Percentiles rank a stretch among this genome's conserved stretches.
phyloP scores from a whole-genome alignment of 1,139 yeast genomes.

The Suhomyces terraborum region DNA sequence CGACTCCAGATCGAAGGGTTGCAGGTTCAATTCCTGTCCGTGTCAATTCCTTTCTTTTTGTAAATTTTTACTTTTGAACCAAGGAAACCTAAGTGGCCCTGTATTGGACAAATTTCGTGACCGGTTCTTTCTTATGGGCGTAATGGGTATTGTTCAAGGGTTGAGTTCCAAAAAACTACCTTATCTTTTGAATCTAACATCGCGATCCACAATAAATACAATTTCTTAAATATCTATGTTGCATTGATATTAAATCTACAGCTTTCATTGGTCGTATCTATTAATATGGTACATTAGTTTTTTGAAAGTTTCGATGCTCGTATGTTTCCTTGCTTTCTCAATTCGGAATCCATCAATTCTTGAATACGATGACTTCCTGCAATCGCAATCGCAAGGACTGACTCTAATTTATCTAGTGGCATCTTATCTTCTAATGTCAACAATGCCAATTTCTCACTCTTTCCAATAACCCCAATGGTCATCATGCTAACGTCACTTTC shows the following conservation, averaged over 20 bases:
- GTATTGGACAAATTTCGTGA: too few species aligned
- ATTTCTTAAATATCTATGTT: background rate
- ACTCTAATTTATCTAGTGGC: conserved; percentile 78
- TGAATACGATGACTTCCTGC: conserved; percentile 86
- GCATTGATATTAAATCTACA: background rate
- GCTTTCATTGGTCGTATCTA: background rate
- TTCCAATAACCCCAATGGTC: conserved; percentile 84
- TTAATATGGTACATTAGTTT: conserved; percentile 13
- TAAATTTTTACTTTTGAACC: background rate
- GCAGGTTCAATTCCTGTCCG: conserved; percentile 31
- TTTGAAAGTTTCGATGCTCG: conserved; percentile 33
- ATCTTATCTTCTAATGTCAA: conserved; percentile 80
- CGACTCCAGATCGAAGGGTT: conserved; percentile 79
- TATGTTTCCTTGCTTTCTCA: conserved; percentile 67
- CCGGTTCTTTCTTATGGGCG: too few species aligned
- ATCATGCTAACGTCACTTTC: conserved; percentile 80
- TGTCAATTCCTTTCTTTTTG: conserved; percentile 18
- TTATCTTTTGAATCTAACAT: too few species aligned
- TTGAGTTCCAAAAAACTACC: too few species aligned
- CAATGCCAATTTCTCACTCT: conserved; percentile 73
- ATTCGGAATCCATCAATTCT: conserved; percentile 83
- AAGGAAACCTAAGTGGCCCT: too few species aligned
- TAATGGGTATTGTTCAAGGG: too few species aligned
- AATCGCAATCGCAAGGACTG: conserved; percentile 78
- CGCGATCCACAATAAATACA: too few species aligned